Base-by-base conservation (phyloP, 805 yeast species). In the Kodamaea leandrae region DNA sequence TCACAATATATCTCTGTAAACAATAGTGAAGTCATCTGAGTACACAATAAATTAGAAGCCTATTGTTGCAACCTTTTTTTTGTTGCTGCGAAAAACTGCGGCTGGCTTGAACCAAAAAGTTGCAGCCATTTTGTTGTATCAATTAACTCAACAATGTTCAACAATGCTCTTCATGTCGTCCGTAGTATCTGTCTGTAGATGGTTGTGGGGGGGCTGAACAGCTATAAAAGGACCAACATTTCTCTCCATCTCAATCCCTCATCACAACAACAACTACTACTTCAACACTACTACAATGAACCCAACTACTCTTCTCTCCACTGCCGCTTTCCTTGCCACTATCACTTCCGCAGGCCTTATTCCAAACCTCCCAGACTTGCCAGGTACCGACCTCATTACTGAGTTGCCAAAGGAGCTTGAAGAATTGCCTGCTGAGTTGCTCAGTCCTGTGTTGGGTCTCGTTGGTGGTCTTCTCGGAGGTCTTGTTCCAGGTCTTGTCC, bases 401-500 rank as follows among this genome's bases (percentile, higher is more conserved):
- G 27, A 23, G 10, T 20, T 33, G 27, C 26, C 27, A 12, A 13
- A 17, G n/a, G 36, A 33, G 17, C 26, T 33, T 13, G 15, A 17
- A 8, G 13, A 6, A 5, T 18, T 14, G 17, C 27, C 27, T 3
- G 12, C 8, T 3, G 36, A 17, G 23, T 13, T 33, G 6, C 25
- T 33, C n/a, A 9, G n/a, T 27, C 15, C 25, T 20, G 6, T 33
- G 9, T 23, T 23, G 25, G 27, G 36, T 8, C n/a, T 21, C 13
- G 9, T 33, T 6, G 17, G n/a, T 13, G 27, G 36, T 20, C 36
- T 33, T 17, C 33, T 30, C 5, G 33, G 33, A 10, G 27, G 24
- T 17, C 17, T 36, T 16, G 5, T 34, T 25, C 38, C 38, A 16
- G 38, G 32, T 25, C 12, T 36, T n/a, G 12, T 36, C 6, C 38